phyloP scores from a whole-genome alignment of 2,329 filamentous ascomycete genomes.

The Allantophomopsis lycopodina region DNA sequence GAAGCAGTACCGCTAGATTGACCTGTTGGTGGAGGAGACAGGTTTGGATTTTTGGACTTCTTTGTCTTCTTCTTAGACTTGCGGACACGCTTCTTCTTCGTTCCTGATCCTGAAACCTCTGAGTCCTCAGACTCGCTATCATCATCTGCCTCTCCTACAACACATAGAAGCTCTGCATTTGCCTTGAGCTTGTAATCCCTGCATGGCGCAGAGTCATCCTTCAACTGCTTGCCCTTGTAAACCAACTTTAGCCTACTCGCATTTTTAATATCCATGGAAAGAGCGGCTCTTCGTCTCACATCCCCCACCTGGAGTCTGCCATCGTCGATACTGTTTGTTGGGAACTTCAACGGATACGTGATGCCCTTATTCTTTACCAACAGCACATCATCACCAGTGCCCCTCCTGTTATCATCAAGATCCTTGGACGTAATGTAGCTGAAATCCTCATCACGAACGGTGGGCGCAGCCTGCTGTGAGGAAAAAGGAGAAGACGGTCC shows the following conservation, averaged over 20 bases:
- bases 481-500: conserved; percentile 17
- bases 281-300: conserved; percentile 51
- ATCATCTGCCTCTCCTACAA: conserved; percentile 36
- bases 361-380: conserved; percentile 54
- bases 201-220: conserved; percentile 43
- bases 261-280: conserved; percentile 49
- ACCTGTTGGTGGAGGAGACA: conserved; percentile 13
- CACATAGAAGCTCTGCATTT: conserved; percentile 45
- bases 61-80: conserved; percentile 18
- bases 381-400: conserved; percentile 53
- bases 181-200: conserved; percentile 48
- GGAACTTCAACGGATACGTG: conserved; percentile 58
- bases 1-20: conserved; percentile 18
- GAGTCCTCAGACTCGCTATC: conserved; percentile 28
- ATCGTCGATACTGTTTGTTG: conserved; percentile 61
- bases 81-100: conserved; percentile 28
- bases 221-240: conserved; percentile 61
- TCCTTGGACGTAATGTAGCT: conserved; percentile 75
- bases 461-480: conserved; percentile 28
- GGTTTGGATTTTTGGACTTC: conserved; percentile 10
- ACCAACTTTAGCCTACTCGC: conserved; percentile 49
- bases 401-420: conserved; percentile 32
- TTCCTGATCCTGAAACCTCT: conserved; percentile 21
- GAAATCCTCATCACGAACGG: conserved; percentile 64
- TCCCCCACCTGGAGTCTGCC: conserved; percentile 55